Conservation (phyloP, 495 filamentous ascomycete genomes). For the Astrocystis sublimbata region DNA sequence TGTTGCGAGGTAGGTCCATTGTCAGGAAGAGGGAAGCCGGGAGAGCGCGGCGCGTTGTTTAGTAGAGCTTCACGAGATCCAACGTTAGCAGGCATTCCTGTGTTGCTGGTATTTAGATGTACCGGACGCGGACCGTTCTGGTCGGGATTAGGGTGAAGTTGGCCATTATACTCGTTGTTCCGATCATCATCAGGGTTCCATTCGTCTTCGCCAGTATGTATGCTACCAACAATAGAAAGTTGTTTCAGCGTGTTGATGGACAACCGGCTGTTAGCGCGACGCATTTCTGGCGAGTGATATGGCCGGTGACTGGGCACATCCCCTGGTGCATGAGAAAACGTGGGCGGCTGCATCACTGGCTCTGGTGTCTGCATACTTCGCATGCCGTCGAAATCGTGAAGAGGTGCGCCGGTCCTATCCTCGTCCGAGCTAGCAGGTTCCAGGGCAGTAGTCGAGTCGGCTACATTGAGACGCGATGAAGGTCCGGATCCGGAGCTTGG, state of each 20-base stretch:
- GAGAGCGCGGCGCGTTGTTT: conserved; percentile 30
- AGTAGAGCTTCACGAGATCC: conserved; percentile 53
- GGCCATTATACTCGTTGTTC: conserved; percentile 30
- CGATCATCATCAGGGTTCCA: conserved; percentile 22
- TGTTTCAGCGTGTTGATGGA: conserved; percentile 79
- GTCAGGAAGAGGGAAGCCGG: conserved; percentile 37
- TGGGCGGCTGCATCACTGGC: conserved; percentile 73
- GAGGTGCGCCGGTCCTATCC: conserved; percentile 36
- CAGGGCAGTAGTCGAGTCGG: conserved; percentile 46
- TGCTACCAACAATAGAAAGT: conserved; percentile 63
- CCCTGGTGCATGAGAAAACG: conserved; percentile 70
- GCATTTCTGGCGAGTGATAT: conserved; percentile 70
- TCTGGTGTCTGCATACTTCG: conserved; percentile 62
- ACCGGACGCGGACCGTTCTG: conserved; percentile 40
- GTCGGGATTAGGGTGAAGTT: conserved; percentile 30
- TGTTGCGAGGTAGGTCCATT: conserved; percentile 32
- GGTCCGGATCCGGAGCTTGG: conserved; percentile 26
- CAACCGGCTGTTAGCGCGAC: conserved; percentile 75
- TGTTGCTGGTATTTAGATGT: conserved; percentile 47
- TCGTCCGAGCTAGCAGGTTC: conserved; percentile 64
- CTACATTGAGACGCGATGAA: conserved; percentile 35
- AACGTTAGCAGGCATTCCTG: conserved; percentile 52
- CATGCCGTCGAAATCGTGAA: conserved; percentile 54
- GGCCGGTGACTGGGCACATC: conserved; percentile 67
- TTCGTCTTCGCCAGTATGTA: conserved; percentile 30